Base-by-base conservation (phyloP, 176 grass and related monocot genomes). In the Cenchrus americanus region DNA sequence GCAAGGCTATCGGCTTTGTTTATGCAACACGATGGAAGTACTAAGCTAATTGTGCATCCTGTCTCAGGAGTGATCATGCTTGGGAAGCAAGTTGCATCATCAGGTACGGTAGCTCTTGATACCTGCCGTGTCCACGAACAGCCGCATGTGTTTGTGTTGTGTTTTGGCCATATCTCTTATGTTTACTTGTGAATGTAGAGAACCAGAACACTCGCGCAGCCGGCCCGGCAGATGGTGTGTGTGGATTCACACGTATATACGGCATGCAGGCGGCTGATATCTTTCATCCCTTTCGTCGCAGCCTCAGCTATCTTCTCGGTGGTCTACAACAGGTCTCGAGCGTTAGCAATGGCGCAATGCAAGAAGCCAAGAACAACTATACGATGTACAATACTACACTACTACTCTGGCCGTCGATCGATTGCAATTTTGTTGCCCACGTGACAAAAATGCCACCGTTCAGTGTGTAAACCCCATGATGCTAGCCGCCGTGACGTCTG, bases 111-210 rank as follows among this genome's bases (percentile, higher is more conserved):
- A 27, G 27, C 27, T 1, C 0, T 27, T 27, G 27, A 27, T 27
- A 27, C 14, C 0, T n/a, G 22, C 41, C 40, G 79, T 66, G 49
- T 79, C 50, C 67, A 84, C 49, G 66, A 67, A 60, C 10, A 9
- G 50, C 9, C 50, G 27, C 34, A 21, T 19, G 14, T 22, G 48
- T 66, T 60, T 23, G 58, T 60, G 58, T 24, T 60, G 57, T 60
- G 58, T 12, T 22, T 54, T 69, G 30, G 32, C 24, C 66, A 24
- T 30, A 34, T 80, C 27, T 66, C 26, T 18, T 63, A 41, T 11
- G 2, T 5, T 42, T 76, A 13, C 73, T 60, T 76, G 73, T 76
- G 73, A 76, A 76, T 23, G 73, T 60, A 14, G 53, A n/a, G 34
- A 60, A 60, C 73, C 21, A 4, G 54, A 43, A 60, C 73, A 60